A percentile compares a stretch with the other conserved stretches of the same genome.
phyloP scores from a whole-genome alignment of 129 eudicot genomes.

The Erigeron canadensis region DNA sequence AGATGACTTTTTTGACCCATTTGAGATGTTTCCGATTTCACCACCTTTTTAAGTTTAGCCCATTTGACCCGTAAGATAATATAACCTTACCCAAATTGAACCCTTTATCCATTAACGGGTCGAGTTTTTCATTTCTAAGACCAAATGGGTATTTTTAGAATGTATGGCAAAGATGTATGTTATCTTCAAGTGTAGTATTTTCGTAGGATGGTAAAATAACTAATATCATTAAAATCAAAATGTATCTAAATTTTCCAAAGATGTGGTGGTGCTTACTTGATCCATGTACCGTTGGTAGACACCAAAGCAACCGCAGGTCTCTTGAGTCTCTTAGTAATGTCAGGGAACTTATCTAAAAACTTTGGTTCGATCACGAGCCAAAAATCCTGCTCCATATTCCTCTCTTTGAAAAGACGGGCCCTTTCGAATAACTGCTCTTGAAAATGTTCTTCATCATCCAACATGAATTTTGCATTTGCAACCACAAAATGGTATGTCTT shows the following conservation, averaged over 20 bases:
- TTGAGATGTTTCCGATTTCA: too few relatives aligned
- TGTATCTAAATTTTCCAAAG: neutral
- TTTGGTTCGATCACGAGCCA: slow-evolving; percentile 98
- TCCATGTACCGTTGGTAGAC: slow-evolving; percentile 96
- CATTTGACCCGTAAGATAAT: neutral
- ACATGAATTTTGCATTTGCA: slow-evolving; percentile 98
- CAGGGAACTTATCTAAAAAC: slow-evolving; percentile 88
- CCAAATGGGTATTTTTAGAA: neutral
- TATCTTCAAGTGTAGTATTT: neutral
- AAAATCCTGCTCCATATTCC: slow-evolving; percentile 81
- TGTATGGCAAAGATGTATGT: too few relatives aligned
- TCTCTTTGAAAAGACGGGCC: slow-evolving; percentile 59
- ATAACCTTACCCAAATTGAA: neutral
- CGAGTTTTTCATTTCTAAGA: neutral
- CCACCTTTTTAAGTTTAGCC: neutral
- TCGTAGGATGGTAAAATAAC: too few relatives aligned
- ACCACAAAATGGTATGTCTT: slow-evolving; percentile 81
- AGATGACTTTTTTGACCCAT: too few relatives aligned
- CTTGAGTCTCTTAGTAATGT: slow-evolving; percentile 73
- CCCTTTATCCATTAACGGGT: neutral
- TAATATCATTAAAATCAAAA: neutral
- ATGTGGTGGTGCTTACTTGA: slow-evolving; percentile 53
- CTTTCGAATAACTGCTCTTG: slow-evolving; percentile 79
- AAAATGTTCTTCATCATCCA: slow-evolving; percentile 98
- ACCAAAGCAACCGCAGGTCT: slow-evolving; percentile 97